Percentiles rank a stretch among this genome's conserved stretches.
These are phyloP conservation scores for Chalciporus sphaerocephalus DNA, from an alignment of 768 basidiomycete genomes.

Conservation along the genomic window DNA sequence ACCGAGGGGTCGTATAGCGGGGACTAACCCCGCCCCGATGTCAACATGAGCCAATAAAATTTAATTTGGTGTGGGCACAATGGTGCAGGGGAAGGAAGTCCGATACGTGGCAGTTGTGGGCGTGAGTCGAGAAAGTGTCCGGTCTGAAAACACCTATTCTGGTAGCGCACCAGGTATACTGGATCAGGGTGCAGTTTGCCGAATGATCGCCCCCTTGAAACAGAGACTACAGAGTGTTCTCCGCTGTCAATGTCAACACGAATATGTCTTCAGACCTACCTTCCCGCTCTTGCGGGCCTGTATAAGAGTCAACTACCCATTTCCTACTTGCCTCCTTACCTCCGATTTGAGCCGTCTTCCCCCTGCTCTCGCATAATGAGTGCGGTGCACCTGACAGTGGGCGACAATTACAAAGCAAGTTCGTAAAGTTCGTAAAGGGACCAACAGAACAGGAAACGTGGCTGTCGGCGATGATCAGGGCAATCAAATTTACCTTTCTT, in stretches of 20 bases:
- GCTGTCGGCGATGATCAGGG: background rate
- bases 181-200: conserved; percentile 9
- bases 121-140: background rate
- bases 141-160: conserved; percentile 1
- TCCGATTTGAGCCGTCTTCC: too few relatives aligned
- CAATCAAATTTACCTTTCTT: background rate
- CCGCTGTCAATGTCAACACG: background rate
- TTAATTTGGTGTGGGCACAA: background rate
- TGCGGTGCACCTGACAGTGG: too few relatives aligned
- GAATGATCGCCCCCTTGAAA: background rate
- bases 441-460: background rate
- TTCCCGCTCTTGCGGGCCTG: background rate
- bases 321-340: too few relatives aligned
- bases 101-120: background rate
- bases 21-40: background rate
- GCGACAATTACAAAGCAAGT: too few relatives aligned
- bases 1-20: background rate
- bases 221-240: background rate
- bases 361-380: too few relatives aligned
- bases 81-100: background rate
- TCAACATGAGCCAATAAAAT: background rate
- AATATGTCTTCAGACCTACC: background rate
- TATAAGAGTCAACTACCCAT: too few relatives aligned
- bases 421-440: background rate
- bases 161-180: too few relatives aligned